Percentiles rank a stretch among this genome's conserved stretches.
phyloP scores from a whole-genome alignment of 192 early-diverging fungal genomes.

The Umbelopsis vinacea region DNA sequence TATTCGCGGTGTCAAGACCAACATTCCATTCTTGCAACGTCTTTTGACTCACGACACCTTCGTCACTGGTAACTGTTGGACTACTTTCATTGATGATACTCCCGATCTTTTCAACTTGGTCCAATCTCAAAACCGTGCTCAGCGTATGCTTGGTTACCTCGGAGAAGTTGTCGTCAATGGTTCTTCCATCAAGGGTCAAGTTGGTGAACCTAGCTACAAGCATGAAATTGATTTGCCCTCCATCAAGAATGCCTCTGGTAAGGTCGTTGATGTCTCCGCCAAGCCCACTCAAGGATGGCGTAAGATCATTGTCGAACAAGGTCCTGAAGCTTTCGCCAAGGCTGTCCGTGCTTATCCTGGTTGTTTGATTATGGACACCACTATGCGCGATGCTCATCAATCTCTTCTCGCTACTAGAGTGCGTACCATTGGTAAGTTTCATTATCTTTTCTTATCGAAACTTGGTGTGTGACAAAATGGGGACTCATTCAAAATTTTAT shows the following conservation, averaged over 20 bases:
- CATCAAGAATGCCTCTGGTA: slow-evolving; percentile 53
- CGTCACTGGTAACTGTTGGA: slow-evolving; percentile 87
- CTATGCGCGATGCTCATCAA: slow-evolving; percentile 97
- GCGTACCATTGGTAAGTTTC: slow-evolving; percentile 87
- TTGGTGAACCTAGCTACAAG: slow-evolving; percentile 72
- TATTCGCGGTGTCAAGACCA: slow-evolving; percentile 96
- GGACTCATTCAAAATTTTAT: too few relatives aligned
- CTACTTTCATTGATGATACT: slow-evolving; percentile 97
- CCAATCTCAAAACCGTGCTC: slow-evolving; percentile 81
- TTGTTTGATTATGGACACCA: slow-evolving; percentile 94
- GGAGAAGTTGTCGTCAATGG: slow-evolving; percentile 95
- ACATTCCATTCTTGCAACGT: slow-evolving; percentile 91
- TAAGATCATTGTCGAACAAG: slow-evolving; percentile 82
- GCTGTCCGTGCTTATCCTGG: slow-evolving; percentile 88
- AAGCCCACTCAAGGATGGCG: slow-evolving; percentile 84
- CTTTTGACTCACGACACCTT: slow-evolving; percentile 86
- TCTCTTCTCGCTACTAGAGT: slow-evolving; percentile 94
- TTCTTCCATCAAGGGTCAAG: slow-evolving; percentile 87
- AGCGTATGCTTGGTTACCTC: slow-evolving; percentile 86
- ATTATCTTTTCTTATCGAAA: not conserved
- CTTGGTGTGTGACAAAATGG: too few relatives aligned
- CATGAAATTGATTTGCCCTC: slow-evolving; percentile 69
- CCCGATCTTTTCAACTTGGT: slow-evolving; percentile 87
- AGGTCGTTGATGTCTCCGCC: slow-evolving; percentile 54
- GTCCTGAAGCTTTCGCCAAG: slow-evolving; percentile 89